phyloP scores from a whole-genome alignment of 2,329 filamentous ascomycete species.

The Calonectria honghensis region DNA sequence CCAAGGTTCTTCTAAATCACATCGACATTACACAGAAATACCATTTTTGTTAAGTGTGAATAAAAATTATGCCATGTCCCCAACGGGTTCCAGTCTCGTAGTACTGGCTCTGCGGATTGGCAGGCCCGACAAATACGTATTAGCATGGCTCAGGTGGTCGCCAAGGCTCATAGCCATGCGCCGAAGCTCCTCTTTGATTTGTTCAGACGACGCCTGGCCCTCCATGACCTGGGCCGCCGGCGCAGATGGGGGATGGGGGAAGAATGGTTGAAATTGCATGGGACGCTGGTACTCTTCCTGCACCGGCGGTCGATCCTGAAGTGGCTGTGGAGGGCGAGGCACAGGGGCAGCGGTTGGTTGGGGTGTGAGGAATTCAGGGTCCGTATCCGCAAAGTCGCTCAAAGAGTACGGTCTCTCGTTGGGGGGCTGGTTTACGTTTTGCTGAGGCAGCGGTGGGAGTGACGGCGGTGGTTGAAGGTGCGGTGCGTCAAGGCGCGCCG shows the following conservation, averaged over 20 bases:
- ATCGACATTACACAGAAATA: not conserved
- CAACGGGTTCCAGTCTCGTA: constrained; percentile 54
- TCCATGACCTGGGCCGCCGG: constrained; percentile 73
- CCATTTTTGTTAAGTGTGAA: not conserved
- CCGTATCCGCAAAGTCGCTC: constrained; percentile 64
- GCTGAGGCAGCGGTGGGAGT: constrained; percentile 35
- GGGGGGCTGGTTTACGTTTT: constrained; percentile 40
- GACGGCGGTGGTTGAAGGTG: constrained; percentile 47
- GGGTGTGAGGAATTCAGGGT: constrained; percentile 61
- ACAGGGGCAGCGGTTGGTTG: constrained; percentile 56
- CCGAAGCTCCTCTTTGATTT: constrained; percentile 71
- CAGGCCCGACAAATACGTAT: constrained; percentile 66
- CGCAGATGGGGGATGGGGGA: constrained; percentile 64
- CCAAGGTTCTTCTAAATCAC: not conserved
- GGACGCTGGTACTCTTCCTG: constrained; percentile 45
- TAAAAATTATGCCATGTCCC: constrained; percentile 46
- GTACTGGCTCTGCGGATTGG: constrained; percentile 60
- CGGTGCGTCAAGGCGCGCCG: constrained; percentile 46
- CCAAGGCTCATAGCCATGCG: constrained; percentile 69
- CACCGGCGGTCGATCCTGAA: constrained; percentile 46
- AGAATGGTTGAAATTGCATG: constrained; percentile 43
- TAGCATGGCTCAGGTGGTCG: constrained; percentile 69
- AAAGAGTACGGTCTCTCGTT: constrained; percentile 61
- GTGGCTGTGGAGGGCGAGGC: constrained; percentile 46
- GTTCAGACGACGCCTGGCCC: constrained; percentile 69